Percentiles rank a stretch among this genome's conserved stretches.
Evolutionary conservation across 345 rosid species (phyloP).

Genomic region (Hibiscus trionum): DNA sequence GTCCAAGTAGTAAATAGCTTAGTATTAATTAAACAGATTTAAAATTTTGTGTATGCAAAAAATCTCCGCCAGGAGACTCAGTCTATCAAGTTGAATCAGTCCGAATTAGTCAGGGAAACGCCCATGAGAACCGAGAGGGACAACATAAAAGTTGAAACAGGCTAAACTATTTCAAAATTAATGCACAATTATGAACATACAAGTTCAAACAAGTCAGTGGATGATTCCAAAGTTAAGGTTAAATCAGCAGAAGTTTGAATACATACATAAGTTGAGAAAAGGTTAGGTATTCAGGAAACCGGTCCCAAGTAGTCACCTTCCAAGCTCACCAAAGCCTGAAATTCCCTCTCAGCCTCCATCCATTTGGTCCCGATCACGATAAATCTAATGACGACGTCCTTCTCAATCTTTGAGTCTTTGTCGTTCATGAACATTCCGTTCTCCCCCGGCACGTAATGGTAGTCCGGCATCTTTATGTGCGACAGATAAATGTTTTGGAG

Average conservation of each 20-base stretch:
- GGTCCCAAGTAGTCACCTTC: conserved; percentile 81
- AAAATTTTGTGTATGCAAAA: no score
- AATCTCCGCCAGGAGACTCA: no score
- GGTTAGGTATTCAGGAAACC: conserved; percentile 10
- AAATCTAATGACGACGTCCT: conserved; percentile 43
- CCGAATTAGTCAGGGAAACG: no score
- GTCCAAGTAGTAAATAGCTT: no score
- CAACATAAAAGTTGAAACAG: no score
- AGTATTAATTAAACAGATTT: no score
- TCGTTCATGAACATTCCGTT: conserved; percentile 59
- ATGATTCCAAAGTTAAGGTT: no score
- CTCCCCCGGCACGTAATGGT: conserved; percentile 56
- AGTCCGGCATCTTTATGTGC: conserved; percentile 49
- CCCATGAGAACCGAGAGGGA: no score
- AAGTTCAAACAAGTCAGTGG: no score
- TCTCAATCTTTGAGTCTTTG: conserved; percentile 50
- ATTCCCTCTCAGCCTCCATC: conserved; percentile 75
- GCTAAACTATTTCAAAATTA: no score
- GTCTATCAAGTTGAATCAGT: no score
- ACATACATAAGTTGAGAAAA: background rate
- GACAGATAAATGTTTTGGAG: conserved; percentile 58
- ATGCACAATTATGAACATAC: no score
- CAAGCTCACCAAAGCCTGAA: conserved; percentile 74
- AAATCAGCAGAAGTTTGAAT: background rate
- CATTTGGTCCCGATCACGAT: conserved; percentile 69